phyloP scores from a whole-genome alignment of 1,284 basidiomycete genomes.

The Phenoliferia sp. region DNA sequence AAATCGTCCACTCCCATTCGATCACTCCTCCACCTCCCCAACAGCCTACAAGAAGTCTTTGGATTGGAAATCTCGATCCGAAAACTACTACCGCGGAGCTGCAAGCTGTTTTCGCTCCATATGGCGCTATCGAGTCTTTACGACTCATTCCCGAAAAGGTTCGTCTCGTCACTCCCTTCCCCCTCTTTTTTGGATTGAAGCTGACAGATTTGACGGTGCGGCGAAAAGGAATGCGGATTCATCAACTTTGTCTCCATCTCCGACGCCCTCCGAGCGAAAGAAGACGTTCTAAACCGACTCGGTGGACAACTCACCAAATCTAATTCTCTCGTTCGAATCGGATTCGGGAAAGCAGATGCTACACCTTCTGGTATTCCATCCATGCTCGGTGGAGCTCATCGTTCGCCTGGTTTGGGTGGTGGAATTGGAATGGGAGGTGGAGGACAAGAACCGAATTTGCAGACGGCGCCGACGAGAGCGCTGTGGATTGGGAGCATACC shows the following conservation, averaged over 20 bases:
- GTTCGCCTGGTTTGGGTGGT: too few species aligned
- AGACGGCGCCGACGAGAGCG: slow-evolving; percentile 76
- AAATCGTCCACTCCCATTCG: slow-evolving; percentile 15
- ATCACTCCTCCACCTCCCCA: slow-evolving; percentile 46
- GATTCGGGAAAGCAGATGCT: slow-evolving; percentile 84
- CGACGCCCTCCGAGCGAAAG: slow-evolving; percentile 91
- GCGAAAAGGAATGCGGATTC: slow-evolving; percentile 83
- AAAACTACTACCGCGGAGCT: slow-evolving; percentile 90
- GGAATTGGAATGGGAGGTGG: background rate
- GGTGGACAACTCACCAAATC: slow-evolving; percentile 82
- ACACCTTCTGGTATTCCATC: slow-evolving; percentile 34
- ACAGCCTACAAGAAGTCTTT: slow-evolving; percentile 88
- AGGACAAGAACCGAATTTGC: slow-evolving; percentile 20
- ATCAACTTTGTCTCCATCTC: slow-evolving; percentile 95
- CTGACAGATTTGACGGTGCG: slow-evolving; percentile 1
- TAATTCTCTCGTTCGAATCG: slow-evolving; percentile 89
- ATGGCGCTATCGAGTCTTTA: slow-evolving; percentile 93
- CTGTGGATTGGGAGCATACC: slow-evolving; percentile 96
- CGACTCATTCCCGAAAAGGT: slow-evolving; percentile 94
- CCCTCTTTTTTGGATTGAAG: background rate
- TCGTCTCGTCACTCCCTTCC: slow-evolving; percentile 31
- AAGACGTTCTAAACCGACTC: slow-evolving; percentile 89
- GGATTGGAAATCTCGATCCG: slow-evolving; percentile 95
- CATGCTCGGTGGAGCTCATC: too few species aligned
- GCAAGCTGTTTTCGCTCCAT: slow-evolving; percentile 88